Conservation (phyloP, 768 basidiomycete species). For the Lactarius evosmus region DNA sequence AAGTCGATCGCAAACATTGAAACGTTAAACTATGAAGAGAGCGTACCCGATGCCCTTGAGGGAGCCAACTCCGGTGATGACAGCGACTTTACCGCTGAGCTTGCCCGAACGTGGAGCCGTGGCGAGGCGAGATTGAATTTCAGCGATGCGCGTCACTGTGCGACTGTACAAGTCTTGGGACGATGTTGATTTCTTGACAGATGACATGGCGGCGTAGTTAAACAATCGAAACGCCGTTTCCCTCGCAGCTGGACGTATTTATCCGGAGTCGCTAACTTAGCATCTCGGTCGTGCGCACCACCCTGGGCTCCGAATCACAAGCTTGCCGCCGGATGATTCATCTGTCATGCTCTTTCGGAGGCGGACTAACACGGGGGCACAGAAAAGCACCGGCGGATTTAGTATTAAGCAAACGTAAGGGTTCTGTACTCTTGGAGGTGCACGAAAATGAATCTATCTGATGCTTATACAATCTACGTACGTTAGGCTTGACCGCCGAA, state of each 20-base stretch:
- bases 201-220: background rate
- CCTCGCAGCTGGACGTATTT: background rate
- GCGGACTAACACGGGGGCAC: no score
- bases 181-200: constrained; percentile 11
- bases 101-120: constrained; percentile 50
- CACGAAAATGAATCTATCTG: no score
- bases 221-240: background rate
- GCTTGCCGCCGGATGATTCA: background rate
- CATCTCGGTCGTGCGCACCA: no score
- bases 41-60: constrained; percentile 84
- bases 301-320: background rate
- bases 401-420: no score
- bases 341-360: no score
- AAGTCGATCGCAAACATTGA: background rate
- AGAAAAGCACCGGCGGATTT: no score
- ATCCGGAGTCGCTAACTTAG: no score
- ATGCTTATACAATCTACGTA: background rate
- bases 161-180: constrained; percentile 52
- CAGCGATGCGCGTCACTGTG: constrained; percentile 62
- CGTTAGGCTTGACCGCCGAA: constrained; percentile 5
- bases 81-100: constrained; percentile 74
- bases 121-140: constrained; percentile 65
- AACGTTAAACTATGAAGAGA: constrained; percentile 6
- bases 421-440: no score
- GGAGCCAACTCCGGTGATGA: constrained; percentile 87